Evolutionary conservation across 495 filamentous ascomycete species (phyloP), one percentile per base, ranked within the genome.

Genomic region (Aspergillus kassunensis): DNA sequence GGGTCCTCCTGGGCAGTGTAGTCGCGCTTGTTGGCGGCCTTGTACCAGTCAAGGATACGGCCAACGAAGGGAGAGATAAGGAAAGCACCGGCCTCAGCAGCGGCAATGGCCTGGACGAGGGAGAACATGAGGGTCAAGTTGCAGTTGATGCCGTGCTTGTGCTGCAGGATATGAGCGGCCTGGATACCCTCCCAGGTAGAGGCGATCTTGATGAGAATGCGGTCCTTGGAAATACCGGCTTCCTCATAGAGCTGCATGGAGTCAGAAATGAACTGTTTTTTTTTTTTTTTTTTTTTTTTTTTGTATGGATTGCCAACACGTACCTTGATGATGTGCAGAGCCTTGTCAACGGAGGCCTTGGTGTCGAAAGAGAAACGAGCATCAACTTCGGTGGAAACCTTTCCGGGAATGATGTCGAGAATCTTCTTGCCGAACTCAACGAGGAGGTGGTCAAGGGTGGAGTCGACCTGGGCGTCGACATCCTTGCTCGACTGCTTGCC

Each of bases 101-200:
- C 93, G 58, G 91, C 91, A 68, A 97, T 95, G 65, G 93, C 93
- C 82, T 99, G 93, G 53, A 86, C 82, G 53, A 85, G 76, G 18
- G 93, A 97, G 85, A 99, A 99, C 87, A 99, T 92, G 69, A 99
- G 90, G 44, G 93, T 99, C 64, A 99, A 78, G 82, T 99, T 99
- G 85, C 82, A 87, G 83, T 97, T 97, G 77, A 99, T 84, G 60
- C 82, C 82, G 76, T 99, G 84, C 80, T 97, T 79, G 56, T 81
- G 85, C 82, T 97, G 91, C 44, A 99, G 88, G 64, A 89, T 87
- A 69, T 92, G 83, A 53, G 95, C 95, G 51, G 93, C 95, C 81
- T 97, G 85, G 80, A 99, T 97, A 69, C 93, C 93, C 78, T 99
- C 93, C 90, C 73, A 81, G 64, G 78, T 81, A 48, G 76, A 79